Evolutionary conservation across 257 asterid species (phyloP), one percentile per base, ranked within the genome.

Genomic region (Rhazya stricta): DNA sequence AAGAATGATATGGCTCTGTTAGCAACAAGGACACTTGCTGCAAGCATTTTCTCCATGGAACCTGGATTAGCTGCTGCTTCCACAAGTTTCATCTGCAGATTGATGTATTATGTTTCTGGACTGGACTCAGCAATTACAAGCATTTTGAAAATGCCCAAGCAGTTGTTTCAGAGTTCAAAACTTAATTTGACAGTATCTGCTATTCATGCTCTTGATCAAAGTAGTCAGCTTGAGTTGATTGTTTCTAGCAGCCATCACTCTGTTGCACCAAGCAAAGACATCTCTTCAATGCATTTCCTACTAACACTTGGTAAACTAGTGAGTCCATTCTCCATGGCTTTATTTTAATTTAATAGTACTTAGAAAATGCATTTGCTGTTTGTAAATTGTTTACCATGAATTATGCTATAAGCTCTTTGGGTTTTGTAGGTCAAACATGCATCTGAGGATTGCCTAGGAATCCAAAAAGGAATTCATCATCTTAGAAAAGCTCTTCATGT

Each of bases 401-500:
- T 9, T 60, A n/a, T 39, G n/a, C 42, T 29, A 79, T 65, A 63
- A 76, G 57, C 57, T 48, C 16, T 73, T 57, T 83, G 82, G 71
- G 75, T 51, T 78, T 82, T 78, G 81, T 90, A 95, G 99, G 88
- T 95, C 78, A 92, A 87, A 85, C 61, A 78, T 62, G 91, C 88
- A 70, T 74, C 81, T 67, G 50, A 82, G 27, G 82, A 79, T 58
- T 74, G 81, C 81, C 89, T 92, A 76, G 98, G 86, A 77, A 79
- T 89, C 77, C 87, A 83, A 70, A 81, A 83, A 77, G 97, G 96
- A 80, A 83, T 92, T 32, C 80, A 81, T 79, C 96, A 95, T 84
- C 90, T 95, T 70, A 88, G 92, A 79, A 95, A 91, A 80, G 87
- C 88, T 79, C 89, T 95, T 83, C 99, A 95, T 85, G 84, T 81